Conservation (phyloP, 2,329 filamentous ascomycete species). For the Plenodomus lindquistii region DNA sequence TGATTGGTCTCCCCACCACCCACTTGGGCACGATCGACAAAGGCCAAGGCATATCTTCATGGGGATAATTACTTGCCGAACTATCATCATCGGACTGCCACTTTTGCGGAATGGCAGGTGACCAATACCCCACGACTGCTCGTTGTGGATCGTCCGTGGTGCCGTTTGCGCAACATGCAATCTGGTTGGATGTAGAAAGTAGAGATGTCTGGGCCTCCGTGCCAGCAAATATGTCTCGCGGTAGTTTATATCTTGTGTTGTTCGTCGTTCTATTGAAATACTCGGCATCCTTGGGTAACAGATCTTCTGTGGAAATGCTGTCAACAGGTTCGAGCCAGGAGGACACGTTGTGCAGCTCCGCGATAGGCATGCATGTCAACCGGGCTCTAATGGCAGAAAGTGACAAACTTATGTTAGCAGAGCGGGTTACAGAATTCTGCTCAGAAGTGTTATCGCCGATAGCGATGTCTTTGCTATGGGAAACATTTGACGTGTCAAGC, state of each 20-base stretch:
- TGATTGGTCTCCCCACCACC: constrained; percentile 6
- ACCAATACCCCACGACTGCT: constrained; percentile 19
- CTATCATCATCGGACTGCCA: too few species aligned
- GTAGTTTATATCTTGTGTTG: background rate
- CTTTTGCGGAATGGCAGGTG: constrained; percentile 1
- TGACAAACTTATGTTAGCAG: constrained; percentile 12
- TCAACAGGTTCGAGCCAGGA: constrained; percentile 6
- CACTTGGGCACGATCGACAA: constrained; percentile 12
- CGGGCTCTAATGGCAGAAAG: constrained; percentile 12
- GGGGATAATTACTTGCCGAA: background rate
- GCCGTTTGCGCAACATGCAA: constrained; percentile 16
- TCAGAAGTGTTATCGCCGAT: background rate
- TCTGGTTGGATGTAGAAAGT: background rate
- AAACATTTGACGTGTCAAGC: constrained; percentile 7
- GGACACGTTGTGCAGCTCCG: constrained; percentile 8
- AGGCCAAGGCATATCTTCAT: constrained; percentile 9
- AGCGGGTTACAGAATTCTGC: background rate
- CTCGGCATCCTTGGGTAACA: background rate
- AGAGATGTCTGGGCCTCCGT: constrained; percentile 1
- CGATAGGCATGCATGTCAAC: constrained; percentile 9
- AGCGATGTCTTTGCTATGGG: background rate
- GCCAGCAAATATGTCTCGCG: background rate
- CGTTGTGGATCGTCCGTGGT: constrained; percentile 3
- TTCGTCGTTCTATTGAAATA: background rate
- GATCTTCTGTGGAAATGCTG: background rate